Evolutionary conservation across 2,329 filamentous ascomycete genomes (phyloP), one percentile per base, ranked within the genome.

Genomic region (Tricladium varicosporioides): DNA sequence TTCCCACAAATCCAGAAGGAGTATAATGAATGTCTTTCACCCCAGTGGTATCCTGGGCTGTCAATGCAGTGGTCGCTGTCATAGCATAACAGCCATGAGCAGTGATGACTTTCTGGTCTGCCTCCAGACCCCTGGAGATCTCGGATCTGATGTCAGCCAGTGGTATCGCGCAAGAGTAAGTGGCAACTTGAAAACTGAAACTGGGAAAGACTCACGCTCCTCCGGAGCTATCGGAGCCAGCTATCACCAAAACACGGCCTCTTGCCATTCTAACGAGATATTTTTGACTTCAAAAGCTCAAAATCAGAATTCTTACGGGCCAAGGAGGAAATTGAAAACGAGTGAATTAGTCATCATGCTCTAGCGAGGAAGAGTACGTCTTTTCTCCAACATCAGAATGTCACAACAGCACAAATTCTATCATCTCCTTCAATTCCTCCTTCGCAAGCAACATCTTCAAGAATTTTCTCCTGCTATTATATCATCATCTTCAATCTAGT

Each of bases 71-170:
- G 9, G 93, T 97, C 18, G 92, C 91, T 51, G 93, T 97, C 86
- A 97, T 95, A 58, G 91, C 92, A 79, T 97, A 97, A 75, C 90
- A 94, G 58, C 88, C 87, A 81, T 97, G 92, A 15, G 90, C 91
- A 46, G 92, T 89, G 59, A 96, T 88, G 60, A 96, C 92, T 72
- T 96, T 96, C 70, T 97, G 92, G 71, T 97, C 93, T 42, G 93
- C 94, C 73, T 99, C 93, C 33, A 99, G 84, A 51, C 93, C 94
- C 55, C 92, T 96, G 67, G 33, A 36, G 53, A 58, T 45, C 19
- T 19, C 18, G 15, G 11, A 51, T 40, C 13, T 16, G n/a, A 7
- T 18, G 50, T 65, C 47, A 63, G 59, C 55, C 51, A n/a, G 22
- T 47, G n/a, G 13, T 2, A 32, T 49, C 18, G 48, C 43, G 15